Base-by-base conservation (phyloP, 2,329 filamentous ascomycete genomes). In the Calonectria hongkongensis region DNA sequence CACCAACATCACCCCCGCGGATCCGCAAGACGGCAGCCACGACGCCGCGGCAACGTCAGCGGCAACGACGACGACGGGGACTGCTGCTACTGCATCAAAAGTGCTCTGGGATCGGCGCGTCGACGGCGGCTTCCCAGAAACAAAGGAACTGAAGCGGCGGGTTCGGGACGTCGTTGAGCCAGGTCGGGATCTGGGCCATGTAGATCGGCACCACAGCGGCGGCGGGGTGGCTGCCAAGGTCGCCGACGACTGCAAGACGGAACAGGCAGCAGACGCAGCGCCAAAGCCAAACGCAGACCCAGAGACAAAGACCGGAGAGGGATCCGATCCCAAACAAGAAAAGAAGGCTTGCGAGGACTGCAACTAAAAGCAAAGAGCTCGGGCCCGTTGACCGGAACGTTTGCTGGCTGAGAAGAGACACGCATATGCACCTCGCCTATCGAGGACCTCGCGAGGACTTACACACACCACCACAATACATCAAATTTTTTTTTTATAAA, bases 81-180 rank as follows among this genome's bases (percentile, higher is more conserved):
- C 79, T 8, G 72, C 75, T 33, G 9, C 30, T 33, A 18, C 36
- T 80, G 15, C 82, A 16, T 82, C 85, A 69, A 90, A 88, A 36
- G 81, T 93, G 3, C 87, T 98, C 39, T 99, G 97, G 97, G 95
- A 98, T 87, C 90, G 97, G 74, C 97, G 95, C 83, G 82, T 85
- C 4, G 93, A 98, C 81, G 94, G 94, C 36, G 96, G 97, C 0
- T 99, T 99, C 84, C 97, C 96, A 73, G 95, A 98, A 86, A 95
- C 94, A 2, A 98, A 98, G 85, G 93, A 96, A 77, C 89, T 98
- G 51, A 98, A 98, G 86, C 92, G 95, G 72, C 89, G 93, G 18
- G 91, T 98, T 6, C 88, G 96, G 71, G 94, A 98, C 85, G 88
- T 94, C 65, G 92, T 98, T 78, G 93, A 97, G 79, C 96, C 96